Conservation (phyloP, 148 eudicot genomes). For the Camellia japonica region DNA sequence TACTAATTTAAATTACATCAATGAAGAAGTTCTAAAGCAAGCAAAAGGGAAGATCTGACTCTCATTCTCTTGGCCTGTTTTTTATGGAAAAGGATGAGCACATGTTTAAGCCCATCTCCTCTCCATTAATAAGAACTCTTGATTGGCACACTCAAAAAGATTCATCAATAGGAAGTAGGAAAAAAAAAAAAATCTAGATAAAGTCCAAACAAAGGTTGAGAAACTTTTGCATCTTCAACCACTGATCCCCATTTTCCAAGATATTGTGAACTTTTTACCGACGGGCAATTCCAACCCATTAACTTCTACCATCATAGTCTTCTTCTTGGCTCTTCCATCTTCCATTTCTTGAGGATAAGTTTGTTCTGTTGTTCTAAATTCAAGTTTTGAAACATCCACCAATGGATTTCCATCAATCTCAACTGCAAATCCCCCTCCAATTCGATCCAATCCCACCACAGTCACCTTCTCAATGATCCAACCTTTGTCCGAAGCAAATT, state of each 20-base stretch:
- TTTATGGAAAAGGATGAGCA: slow-evolving; percentile 19
- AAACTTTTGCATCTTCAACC: slow-evolving; percentile 15
- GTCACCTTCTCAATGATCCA: slow-evolving; percentile 70
- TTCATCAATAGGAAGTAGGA: neutral
- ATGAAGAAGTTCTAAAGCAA: slow-evolving; percentile 8
- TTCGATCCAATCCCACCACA: slow-evolving; percentile 66
- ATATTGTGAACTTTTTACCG: slow-evolving; percentile 74
- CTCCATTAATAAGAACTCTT: slow-evolving; percentile 8
- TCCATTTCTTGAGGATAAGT: slow-evolving; percentile 26
- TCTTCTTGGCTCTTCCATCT: slow-evolving; percentile 36
- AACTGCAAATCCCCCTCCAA: slow-evolving; percentile 30
- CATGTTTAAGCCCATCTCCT: slow-evolving; percentile 19
- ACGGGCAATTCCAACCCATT: slow-evolving; percentile 70
- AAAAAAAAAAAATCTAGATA: slow-evolving; percentile 2
- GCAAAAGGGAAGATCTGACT: neutral
- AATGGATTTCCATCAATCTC: slow-evolving; percentile 49
- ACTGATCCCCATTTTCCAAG: slow-evolving; percentile 74
- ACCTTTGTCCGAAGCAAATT: slow-evolving; percentile 72
- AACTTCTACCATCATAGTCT: slow-evolving; percentile 69
- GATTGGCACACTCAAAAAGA: slow-evolving; percentile 7
- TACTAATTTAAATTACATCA: neutral
- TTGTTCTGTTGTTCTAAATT: slow-evolving; percentile 34
- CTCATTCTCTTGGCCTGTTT: slow-evolving; percentile 4
- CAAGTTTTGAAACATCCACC: slow-evolving; percentile 34
- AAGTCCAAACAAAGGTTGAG: neutral